Evolutionary conservation across 176 grass and related monocot genomes (phyloP), one percentile per base, ranked within the genome.

Genomic region (Olyra latifolia): DNA sequence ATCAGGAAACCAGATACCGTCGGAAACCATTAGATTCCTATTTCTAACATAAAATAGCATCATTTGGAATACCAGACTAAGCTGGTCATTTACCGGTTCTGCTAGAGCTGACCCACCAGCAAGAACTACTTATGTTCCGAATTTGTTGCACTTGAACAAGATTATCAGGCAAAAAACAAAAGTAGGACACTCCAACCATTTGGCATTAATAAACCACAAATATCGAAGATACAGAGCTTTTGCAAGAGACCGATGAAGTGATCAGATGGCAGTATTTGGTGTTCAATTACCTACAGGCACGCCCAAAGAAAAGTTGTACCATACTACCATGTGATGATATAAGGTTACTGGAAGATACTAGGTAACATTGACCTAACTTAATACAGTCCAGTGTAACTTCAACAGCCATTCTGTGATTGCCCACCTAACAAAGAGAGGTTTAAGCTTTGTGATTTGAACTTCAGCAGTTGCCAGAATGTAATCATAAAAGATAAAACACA

Each of bases 321-420:
- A 48, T 48, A 48, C 46, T 48, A 48, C 46, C 42, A 29, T 75
- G 39, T 43, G 17, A 87, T n/a, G 5, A 39, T 44, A 28, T 22
- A 32, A 74, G n/a, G 44, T 80, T 56, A 58, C 63, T 54, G 22
- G 53, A 66, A 76, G 42, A 81, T 76, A 52, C 77, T 59, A 0
- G 11, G 64, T 76, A 62, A 81, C 43, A 81, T 68, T 8, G 39
- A n/a, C 70, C 49, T 75, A 68, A 74, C 49, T 62, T 53, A 69
- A 69, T 11, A 13, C 27, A 7, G 27, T 67, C 49, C n/a, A 15
- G 66, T 20, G 73, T 17, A 74, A 67, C 50, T 59, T 60, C 29
- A 69, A 68, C 62, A 44, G 50, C 13, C 50, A 50, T 48, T 68
- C 30, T 66, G 28, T 47, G 14, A 58, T 45, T 45, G 12, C n/a